Conservation (phyloP, 257 asterid genomes). For the Lycium ferocissimum region DNA sequence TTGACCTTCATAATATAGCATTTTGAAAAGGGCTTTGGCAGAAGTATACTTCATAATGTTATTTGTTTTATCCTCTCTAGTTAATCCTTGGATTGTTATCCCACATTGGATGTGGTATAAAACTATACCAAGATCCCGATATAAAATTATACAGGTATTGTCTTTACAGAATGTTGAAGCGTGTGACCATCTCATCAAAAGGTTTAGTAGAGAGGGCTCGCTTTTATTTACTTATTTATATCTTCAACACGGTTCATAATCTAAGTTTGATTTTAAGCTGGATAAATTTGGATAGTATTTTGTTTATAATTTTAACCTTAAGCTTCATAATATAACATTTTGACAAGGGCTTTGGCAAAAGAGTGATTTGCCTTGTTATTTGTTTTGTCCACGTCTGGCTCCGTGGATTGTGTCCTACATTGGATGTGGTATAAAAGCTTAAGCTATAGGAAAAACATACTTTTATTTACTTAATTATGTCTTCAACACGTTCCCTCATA, state of each 20-base stretch:
- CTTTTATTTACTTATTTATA: too few relatives aligned
- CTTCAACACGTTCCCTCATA: background rate
- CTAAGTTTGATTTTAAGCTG: too few relatives aligned
- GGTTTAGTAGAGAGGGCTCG: too few relatives aligned
- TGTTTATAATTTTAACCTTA: background rate
- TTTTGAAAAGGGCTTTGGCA: background rate
- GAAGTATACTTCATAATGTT: background rate
- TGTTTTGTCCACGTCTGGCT: background rate
- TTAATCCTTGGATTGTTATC: background rate
- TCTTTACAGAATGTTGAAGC: too few relatives aligned
- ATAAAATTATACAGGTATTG: too few relatives aligned
- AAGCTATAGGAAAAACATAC: background rate
- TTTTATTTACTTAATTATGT: background rate
- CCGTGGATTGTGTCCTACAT: background rate
- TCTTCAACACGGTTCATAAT: too few relatives aligned
- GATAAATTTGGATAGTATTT: conserved; percentile 5
- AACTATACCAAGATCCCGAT: background rate
- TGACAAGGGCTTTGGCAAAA: conserved; percentile 4
- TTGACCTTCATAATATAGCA: background rate
- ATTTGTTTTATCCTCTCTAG: background rate
- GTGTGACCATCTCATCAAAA: too few relatives aligned
- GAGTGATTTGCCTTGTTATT: background rate
- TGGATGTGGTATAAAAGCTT: background rate
- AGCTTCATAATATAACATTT: background rate
- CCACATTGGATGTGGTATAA: background rate